Conservation (phyloP, 2,329 filamentous ascomycete genomes). For the Ophiostoma himal-ulmi region DNA sequence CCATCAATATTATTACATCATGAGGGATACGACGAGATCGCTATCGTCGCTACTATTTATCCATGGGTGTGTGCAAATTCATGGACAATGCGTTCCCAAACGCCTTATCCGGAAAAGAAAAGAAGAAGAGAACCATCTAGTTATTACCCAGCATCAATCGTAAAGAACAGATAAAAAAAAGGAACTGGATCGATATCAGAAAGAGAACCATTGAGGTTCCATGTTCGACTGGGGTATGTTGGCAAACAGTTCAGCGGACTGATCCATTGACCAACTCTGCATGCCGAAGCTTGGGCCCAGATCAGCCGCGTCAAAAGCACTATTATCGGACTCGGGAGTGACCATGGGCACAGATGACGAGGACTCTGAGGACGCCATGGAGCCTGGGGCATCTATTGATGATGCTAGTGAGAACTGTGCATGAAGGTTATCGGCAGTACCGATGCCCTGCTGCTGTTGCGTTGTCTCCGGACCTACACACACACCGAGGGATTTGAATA, state of each 20-base stretch:
- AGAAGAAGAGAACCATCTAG: background rate
- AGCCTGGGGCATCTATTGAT: background rate
- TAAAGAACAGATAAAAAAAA: background rate
- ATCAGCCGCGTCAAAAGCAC: background rate
- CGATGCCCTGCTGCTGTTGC: background rate
- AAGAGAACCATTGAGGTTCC: slow-evolving; percentile 20
- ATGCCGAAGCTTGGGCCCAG: background rate
- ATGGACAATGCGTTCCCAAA: background rate
- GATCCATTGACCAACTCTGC: slow-evolving; percentile 12
- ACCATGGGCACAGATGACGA: background rate
- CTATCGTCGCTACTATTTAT: background rate
- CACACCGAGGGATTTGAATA: background rate
- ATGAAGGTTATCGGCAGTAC: background rate
- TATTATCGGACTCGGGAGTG: background rate
- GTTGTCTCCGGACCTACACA: background rate
- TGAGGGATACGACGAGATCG: background rate
- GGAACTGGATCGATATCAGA: background rate
- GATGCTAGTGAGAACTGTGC: background rate
- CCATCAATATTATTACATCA: background rate
- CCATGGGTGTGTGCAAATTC: background rate
- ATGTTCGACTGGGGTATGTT: slow-evolving; percentile 16
- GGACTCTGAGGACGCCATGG: slow-evolving; percentile 9
- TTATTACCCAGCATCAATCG: too few species aligned
- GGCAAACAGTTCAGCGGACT: slow-evolving; percentile 20
- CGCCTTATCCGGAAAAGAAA: background rate